Base-by-base conservation (phyloP, 371 early-diverging fungal species). In the Conidiobolus incongruus region DNA sequence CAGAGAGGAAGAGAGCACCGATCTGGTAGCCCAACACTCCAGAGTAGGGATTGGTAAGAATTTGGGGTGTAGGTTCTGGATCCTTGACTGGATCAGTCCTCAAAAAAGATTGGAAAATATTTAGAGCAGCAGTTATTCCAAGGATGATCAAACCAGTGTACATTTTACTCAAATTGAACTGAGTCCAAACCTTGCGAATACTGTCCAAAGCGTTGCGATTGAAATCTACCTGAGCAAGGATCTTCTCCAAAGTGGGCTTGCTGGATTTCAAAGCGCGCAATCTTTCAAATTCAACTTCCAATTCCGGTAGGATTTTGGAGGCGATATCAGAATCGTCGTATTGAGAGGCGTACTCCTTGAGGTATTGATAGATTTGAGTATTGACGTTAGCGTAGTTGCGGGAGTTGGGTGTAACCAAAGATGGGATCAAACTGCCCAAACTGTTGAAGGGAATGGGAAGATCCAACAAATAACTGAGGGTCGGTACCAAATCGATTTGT, bases 401-500 rank as follows among this genome's bases (percentile, higher is more conserved):
- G 0, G 81, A 66, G 30, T 72, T 61, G 15, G 72, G 72, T 68
- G 59, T 24, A 77, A 47, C 2, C 0, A 72, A 48, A 35, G 86
- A 78, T 0, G 87, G 85, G 21, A 90, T 72, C n/a, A 85, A 42
- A 0, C 70, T 63, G 8, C 91, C 91, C 10, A 90, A 56, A 47
- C 77, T 87, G 20, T 77, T 82, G 58, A 74, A 83, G 0, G 91
- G 88, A 35, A 84, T 80, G 0, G 85, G 81, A 0, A 82, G 36
- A 11, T 73, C 72, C 19, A 86, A 44, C 19, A 87, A 49, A 26
- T 76, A 55, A 0, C 81, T 53, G 2, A 90, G 48, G 0, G 84
- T 85, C 4, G 88, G 81, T 0, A 83, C 81, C 5, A 87, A 53
- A 50, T 90, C 81, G 46, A 90, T 83, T 52, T 90, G 91, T 4